Evolutionary conservation across 2,329 filamentous ascomycete genomes (phyloP), one percentile per base, ranked within the genome.

Genomic region (Furcasterigmium sp.): DNA sequence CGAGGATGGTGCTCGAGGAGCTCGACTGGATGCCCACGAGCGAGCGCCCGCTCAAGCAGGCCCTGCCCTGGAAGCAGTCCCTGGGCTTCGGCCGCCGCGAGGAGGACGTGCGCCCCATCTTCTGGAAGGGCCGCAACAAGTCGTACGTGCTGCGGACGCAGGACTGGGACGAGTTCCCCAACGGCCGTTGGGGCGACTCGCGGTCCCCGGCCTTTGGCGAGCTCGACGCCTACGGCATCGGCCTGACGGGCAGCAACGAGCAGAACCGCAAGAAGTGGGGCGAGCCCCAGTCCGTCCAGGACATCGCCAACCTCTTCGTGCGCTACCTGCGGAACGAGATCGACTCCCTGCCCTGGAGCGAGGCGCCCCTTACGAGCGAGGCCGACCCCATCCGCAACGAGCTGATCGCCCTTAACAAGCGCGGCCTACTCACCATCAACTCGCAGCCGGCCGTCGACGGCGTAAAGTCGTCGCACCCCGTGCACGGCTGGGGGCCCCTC

Each of bases 131-230:
- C 68, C 82, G 93, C 46, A 93, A 95, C 67, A 90, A 93, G 60
- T 95, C 91, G 4, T 98, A 98, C 57, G 84, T 98, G 43, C 83
- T 89, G 44, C 88, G 93, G 43, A 98, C 93, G 1, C 91, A 96
- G 61, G 91, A 96, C 54, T 98, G 93, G 93, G 93, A 98, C 57
- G 93, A 98, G 64, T 98, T 96, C 56, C 93, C 93, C 44, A 98
- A 98, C 72, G 93, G 93, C 37, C 86, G 93, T 64, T 98, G 93
- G 93, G 94, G 93, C 67, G 93, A 98, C 65, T 91, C 91, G 41
- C 81, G 93, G 51, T 97, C 91, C 46, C 93, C 93, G 48, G 93
- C 93, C 40, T 98, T 96, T 58, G 93, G 93, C 57, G 90, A 96
- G 65, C 73, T 97, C 41, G 91, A 97, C 65, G 84, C 89, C 8